phyloP scores from a whole-genome alignment of 345 rosid genomes.

The Gossypium thurberi region DNA sequence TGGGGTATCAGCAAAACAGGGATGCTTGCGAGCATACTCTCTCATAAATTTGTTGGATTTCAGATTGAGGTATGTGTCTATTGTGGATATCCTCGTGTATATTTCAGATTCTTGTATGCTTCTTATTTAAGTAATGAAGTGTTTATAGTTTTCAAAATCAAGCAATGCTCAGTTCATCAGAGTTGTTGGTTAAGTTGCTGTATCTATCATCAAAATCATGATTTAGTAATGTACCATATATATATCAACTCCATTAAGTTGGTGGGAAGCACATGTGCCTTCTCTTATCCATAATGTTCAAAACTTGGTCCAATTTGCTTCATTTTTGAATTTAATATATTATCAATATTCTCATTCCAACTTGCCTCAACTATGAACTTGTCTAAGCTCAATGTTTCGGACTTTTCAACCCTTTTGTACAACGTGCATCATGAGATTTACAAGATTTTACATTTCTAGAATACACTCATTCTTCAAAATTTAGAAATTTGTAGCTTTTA shows the following conservation, averaged over 20 bases:
- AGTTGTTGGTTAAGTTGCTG: not conserved
- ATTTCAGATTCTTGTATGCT: constrained; percentile 33
- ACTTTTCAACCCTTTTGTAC: not conserved
- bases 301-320: not conserved
- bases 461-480: not conserved
- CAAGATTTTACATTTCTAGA: not conserved
- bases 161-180: not conserved
- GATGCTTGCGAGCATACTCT: constrained; percentile 20
- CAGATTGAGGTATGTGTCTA: constrained; percentile 19
- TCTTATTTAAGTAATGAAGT: not conserved
- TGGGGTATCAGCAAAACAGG: constrained; percentile 20
- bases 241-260: too few species aligned
- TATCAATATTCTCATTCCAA: not conserved
- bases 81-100: constrained; percentile 25
- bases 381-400: not conserved
- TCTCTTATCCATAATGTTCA: not conserved
- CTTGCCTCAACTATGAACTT: not conserved
- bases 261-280: too few species aligned
- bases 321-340: not conserved
- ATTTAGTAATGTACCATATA: too few species aligned
- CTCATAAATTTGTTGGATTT: constrained; percentile 24
- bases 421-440: not conserved
- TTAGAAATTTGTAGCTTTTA: too few species aligned
- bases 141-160: not conserved
- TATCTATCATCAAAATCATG: too few species aligned